A percentile compares a stretch with the other conserved stretches of the same genome.
These are phyloP conservation scores for Suillus spraguei DNA, from an alignment of 768 basidiomycete species.

Conservation along the genomic window DNA sequence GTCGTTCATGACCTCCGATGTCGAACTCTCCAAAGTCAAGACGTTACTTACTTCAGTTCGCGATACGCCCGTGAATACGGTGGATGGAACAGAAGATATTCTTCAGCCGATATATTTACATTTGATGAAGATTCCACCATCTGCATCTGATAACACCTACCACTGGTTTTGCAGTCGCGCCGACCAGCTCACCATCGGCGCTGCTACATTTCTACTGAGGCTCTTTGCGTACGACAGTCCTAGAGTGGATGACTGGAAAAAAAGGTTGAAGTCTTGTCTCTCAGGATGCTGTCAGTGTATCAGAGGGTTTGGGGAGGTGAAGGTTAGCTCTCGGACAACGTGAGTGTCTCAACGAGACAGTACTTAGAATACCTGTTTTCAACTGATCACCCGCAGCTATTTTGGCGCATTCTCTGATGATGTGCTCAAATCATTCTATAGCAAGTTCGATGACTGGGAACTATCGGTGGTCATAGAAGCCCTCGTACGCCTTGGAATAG, in stretches of 20 bases:
- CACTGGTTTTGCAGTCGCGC: conserved; percentile 87
- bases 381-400: conserved; percentile 51
- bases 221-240: conserved; percentile 75
- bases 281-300: conserved; percentile 72
- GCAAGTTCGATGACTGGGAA: conserved; percentile 70
- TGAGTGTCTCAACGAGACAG: conserved; percentile 46
- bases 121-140: conserved; percentile 49
- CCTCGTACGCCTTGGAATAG: conserved; percentile 38
- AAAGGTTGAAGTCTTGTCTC: conserved; percentile 55
- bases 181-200: conserved; percentile 54
- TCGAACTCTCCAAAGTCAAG: conserved; percentile 42
- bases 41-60: conserved; percentile 56
- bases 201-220: conserved; percentile 81
- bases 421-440: conserved; percentile 59
- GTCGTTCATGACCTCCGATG: conserved; percentile 27
- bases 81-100: conserved; percentile 47
- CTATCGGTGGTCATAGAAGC: conserved; percentile 50
- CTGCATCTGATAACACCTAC: conserved; percentile 38
- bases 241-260: conserved; percentile 66
- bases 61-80: conserved; percentile 57
- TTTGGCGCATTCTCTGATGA: conserved; percentile 64
- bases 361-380: conserved; percentile 13
- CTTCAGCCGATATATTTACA: conserved; percentile 54
- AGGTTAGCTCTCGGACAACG: conserved; percentile 67
- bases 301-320: conserved; percentile 62